Evolutionary conservation across 2,329 filamentous ascomycete genomes (phyloP).

Genomic region (Plectosphaerella sp.): DNA sequence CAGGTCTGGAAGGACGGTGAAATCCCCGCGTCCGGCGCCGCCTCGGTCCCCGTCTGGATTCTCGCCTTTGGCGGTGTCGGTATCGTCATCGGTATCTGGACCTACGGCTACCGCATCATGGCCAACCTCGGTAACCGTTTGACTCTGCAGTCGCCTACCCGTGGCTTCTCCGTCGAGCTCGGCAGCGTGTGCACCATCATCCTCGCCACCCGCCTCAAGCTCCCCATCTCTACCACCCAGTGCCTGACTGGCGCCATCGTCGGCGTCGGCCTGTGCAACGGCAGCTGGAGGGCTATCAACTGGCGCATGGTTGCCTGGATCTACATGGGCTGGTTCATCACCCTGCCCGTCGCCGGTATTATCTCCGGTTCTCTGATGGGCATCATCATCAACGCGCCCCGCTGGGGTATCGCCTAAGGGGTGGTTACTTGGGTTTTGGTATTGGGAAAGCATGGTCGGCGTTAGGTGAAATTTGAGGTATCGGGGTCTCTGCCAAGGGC

Average conservation of each 20-base stretch:
- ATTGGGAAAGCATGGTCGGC: neutral
- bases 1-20: conserved; percentile 50
- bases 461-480: neutral
- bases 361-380: conserved; percentile 53
- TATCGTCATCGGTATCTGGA: conserved; percentile 42
- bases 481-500: too few relatives aligned
- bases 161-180: conserved; percentile 42
- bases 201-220: conserved; percentile 55
- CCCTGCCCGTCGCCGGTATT: conserved; percentile 37
- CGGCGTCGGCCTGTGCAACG: conserved; percentile 51
- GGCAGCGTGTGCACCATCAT: conserved; percentile 59
- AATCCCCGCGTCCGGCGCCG: conserved; percentile 25
- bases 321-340: conserved; percentile 49
- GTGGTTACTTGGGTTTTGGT: neutral
- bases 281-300: conserved; percentile 49
- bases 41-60: conserved; percentile 56
- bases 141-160: conserved; percentile 50
- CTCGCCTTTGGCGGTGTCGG: conserved; percentile 31
- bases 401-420: conserved; percentile 21
- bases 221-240: conserved; percentile 55
- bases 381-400: conserved; percentile 55
- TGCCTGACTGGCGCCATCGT: conserved; percentile 54
- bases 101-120: conserved; percentile 55
- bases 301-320: conserved; percentile 52
- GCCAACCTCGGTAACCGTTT: conserved; percentile 53